Percentiles rank a stretch among this genome's conserved stretches.
phyloP scores from a whole-genome alignment of 2,329 filamentous ascomycete species.

The Orbilia oligospora region DNA sequence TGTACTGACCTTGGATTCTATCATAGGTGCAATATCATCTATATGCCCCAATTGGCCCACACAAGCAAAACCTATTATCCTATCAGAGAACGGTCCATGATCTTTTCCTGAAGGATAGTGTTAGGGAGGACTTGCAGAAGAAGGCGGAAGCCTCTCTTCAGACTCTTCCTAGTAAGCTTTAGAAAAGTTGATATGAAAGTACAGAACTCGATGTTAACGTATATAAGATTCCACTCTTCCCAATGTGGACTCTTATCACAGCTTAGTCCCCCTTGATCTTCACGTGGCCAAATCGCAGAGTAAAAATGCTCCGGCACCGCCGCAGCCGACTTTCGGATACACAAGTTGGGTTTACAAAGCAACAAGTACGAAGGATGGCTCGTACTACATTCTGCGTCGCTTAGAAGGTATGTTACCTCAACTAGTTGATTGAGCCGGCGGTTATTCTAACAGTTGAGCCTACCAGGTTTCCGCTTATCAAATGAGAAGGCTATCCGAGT shows the following conservation, averaged over 20 bases:
- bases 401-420: constrained; percentile 76
- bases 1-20: neutral
- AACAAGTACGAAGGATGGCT: constrained; percentile 86
- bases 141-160: constrained; percentile 89
- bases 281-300: constrained; percentile 52
- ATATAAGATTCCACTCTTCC: constrained; percentile 77
- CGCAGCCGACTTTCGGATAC: constrained; percentile 86
- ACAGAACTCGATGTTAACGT: constrained; percentile 40
- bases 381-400: constrained; percentile 86
- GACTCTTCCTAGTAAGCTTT: constrained; percentile 78
- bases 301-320: constrained; percentile 69
- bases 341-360: constrained; percentile 97
- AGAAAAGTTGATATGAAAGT: constrained; percentile 26
- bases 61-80: constrained; percentile 82
- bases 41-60: constrained; percentile 88
- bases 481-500: constrained; percentile 90
- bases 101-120: constrained; percentile 88
- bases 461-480: constrained; percentile 81
- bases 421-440: neutral
- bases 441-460: neutral
- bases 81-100: constrained; percentile 91
- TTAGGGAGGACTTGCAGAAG: constrained; percentile 89
- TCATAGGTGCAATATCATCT: constrained; percentile 86
- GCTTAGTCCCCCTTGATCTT: constrained; percentile 88
- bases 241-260: constrained; percentile 89